Base-by-base conservation (phyloP, 257 asterid genomes). In the Penstemon barbatus region DNA sequence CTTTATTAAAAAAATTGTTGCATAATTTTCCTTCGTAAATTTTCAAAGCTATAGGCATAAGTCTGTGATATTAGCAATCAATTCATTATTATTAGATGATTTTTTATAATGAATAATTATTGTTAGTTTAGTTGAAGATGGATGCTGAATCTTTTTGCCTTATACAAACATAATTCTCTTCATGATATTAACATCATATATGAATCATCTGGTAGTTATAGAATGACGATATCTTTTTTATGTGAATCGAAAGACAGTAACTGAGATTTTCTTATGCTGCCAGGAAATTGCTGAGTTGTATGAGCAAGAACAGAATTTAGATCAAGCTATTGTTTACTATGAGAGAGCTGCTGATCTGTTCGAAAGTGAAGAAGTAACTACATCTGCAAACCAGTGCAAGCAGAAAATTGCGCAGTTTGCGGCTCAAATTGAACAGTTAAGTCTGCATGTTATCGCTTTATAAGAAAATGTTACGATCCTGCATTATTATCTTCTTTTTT, bases 241-340 rank as follows among this genome's bases (percentile, higher is more conserved):
- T 64, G 68, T 52, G 53, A 57, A 70, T 9, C 41, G 61, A 11
- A 58, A 38, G 56, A 61, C 38, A 25, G 44, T 11, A 40, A 63
- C 9, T 15, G 38, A 45, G 58, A 53, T 7, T 46, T 54, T 71
- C 65, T 57, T 50, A 52, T 69, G 8, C 61, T 37, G 72, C 61
- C 83, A 90, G 97, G 98, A 92, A 86, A 92, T 92, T 70, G 97
- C 97, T 8, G 98, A 92, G 77, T 50, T 92, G 70, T 85, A 70
- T 52, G 98, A 92, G 83, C 91, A 88, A 77, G 90, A 90, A 63
- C 91, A 88, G 74, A 81, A 86, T 74, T 77, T 90, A 80, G 96
- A 88, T 15, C 84, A 83, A 74, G 89, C 97, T 68, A 92, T 90
- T 63, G 86, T 57, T 55, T 85, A 79, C 78, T 92, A 81, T 72